A percentile compares a stretch with the other conserved stretches of the same genome.
Conservation (phyloP, 2,329 filamentous ascomycete species). For the Colletotrichum salicis region DNA sequence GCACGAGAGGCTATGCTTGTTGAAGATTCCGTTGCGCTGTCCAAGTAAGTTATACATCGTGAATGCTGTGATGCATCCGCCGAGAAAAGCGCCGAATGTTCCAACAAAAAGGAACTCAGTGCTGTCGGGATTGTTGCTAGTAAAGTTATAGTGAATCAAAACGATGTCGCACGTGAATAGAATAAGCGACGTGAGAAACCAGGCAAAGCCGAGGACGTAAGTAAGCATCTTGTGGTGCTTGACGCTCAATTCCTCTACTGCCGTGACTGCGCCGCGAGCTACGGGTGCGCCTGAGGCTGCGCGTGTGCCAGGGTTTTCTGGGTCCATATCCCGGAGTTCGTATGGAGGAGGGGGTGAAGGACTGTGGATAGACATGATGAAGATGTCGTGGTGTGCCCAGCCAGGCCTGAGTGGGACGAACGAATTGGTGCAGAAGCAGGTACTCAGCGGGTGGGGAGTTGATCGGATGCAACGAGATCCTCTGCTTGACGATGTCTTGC, state of each 20-base stretch:
- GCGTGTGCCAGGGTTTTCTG: neutral
- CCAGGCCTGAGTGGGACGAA: neutral
- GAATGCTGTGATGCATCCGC: neutral
- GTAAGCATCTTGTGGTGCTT: neutral
- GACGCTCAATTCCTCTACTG: neutral
- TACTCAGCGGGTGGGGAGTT: neutral
- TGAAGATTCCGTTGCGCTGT: neutral
- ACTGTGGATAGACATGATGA: neutral
- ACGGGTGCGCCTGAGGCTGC: neutral
- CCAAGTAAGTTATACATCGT: neutral
- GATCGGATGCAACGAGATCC: neutral
- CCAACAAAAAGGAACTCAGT: neutral
- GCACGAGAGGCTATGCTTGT: neutral
- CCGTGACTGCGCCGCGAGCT: neutral
- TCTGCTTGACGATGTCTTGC: neutral
- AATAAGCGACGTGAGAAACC: too few species aligned
- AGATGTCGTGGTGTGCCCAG: neutral
- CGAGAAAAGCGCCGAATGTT: neutral
- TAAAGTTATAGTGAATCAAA: neutral
- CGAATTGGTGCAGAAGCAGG: neutral
- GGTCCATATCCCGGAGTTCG: neutral
- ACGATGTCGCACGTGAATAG: neutral
- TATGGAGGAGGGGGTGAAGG: neutral
- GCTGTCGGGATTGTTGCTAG: too few species aligned
- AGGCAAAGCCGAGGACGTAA: too few species aligned